Evolutionary conservation across 1,139 yeast species (phyloP).

Genomic region (Zygoascus hellenicus): DNA sequence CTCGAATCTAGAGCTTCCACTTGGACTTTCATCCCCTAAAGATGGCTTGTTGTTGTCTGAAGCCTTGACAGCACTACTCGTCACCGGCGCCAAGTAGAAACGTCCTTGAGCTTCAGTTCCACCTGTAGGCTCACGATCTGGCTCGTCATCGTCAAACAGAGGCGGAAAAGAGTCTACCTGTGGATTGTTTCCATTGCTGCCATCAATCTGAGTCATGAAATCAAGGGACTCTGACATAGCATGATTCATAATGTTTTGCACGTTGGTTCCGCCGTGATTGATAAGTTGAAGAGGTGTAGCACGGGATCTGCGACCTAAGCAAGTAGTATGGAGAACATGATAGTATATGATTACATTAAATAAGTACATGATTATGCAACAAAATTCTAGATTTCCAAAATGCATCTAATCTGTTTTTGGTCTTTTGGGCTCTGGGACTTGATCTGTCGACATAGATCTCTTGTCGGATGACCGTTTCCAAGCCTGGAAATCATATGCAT

Average conservation of each 20-base stretch:
- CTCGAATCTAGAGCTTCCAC: conserved; percentile 1
- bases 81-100: conserved; percentile 5
- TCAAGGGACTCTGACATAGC: neutral
- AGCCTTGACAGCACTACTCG: neutral
- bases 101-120: neutral
- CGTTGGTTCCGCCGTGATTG: neutral
- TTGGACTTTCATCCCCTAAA: neutral
- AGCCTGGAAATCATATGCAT: conserved; percentile 3
- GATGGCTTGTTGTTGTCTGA: neutral
- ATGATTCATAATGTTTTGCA: neutral
- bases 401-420: no score
- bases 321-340: neutral
- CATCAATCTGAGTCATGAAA: neutral
- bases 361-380: neutral
- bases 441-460: no score
- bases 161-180: conserved; percentile 9
- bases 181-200: neutral
- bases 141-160: conserved; percentile 7
- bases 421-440: no score
- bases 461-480: neutral
- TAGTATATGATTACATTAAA: neutral
- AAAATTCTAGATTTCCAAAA: neutral
- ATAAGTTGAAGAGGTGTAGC: neutral
- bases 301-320: neutral
- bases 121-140: neutral